phyloP scores from a whole-genome alignment of 345 rosid species.

The Hirschfeldia incana region DNA sequence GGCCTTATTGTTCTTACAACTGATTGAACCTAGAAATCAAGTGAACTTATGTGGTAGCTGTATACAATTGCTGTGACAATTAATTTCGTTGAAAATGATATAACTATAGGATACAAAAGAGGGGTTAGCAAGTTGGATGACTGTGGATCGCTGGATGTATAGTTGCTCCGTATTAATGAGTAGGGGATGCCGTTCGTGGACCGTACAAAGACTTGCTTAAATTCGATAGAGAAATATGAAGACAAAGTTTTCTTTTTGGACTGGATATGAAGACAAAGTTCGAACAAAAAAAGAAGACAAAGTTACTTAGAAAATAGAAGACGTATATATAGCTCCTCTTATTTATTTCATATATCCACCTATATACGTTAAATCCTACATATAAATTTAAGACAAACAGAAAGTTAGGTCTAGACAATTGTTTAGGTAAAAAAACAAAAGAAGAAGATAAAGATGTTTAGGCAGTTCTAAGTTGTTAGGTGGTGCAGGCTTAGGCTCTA shows the following conservation, averaged over 20 bases:
- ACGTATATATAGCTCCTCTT: not conserved
- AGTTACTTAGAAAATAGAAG: conserved; percentile 26
- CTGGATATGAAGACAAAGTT: not conserved
- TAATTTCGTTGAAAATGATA: conserved; percentile 15
- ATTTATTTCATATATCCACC: conserved; percentile 23
- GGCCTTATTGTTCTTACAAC: not conserved
- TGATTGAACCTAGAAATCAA: conserved; percentile 19
- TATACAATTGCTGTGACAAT: conserved; percentile 12
- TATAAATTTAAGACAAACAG: not conserved
- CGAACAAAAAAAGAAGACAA: not conserved
- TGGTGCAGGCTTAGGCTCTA: not conserved
- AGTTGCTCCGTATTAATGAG: conserved; percentile 23
- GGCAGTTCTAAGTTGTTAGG: not conserved
- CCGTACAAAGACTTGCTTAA: conserved; percentile 25
- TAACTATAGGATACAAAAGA: not conserved
- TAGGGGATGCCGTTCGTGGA: conserved; percentile 20
- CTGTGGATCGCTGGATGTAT: conserved; percentile 25
- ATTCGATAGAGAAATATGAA: conserved; percentile 25
- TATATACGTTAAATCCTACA: not conserved
- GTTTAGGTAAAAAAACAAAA: not conserved
- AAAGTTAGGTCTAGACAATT: not conserved
- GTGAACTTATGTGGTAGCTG: conserved; percentile 6
- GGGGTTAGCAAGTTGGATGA: not conserved
- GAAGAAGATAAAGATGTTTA: not conserved
- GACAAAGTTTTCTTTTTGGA: too few relatives aligned